phyloP scores from a whole-genome alignment of 1,139 yeast genomes.

The Blastobotrys serpentis region DNA sequence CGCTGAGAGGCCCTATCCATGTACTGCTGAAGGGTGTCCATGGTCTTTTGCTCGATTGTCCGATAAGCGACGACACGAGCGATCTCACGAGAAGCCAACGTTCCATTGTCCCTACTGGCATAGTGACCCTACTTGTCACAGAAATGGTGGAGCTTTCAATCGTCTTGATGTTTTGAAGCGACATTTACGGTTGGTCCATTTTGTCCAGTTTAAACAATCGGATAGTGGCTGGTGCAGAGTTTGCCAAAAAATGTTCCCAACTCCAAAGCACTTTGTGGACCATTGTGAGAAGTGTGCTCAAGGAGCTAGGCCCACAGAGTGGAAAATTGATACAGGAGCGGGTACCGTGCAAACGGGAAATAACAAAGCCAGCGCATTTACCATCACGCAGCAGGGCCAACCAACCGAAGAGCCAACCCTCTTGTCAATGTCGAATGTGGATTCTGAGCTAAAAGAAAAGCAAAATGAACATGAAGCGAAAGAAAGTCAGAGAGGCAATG shows the following conservation, averaged over 20 bases:
- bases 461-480: conserved; percentile 16
- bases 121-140: conserved; percentile 64
- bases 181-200: conserved; percentile 66
- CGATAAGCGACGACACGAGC: conserved; percentile 63
- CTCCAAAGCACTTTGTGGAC: conserved; percentile 58
- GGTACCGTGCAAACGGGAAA: conserved; percentile 7
- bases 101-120: conserved; percentile 73
- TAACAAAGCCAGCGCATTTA: conserved; percentile 8
- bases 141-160: conserved; percentile 70
- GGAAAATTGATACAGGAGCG: conserved; percentile 35
- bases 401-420: conserved; percentile 20
- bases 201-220: conserved; percentile 45
- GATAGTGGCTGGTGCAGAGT: conserved; percentile 67
- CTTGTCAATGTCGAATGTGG: conserved; percentile 24
- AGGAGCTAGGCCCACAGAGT: conserved; percentile 36
- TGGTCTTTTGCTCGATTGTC: conserved; percentile 70
- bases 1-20: conserved; percentile 48
- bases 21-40: conserved; percentile 53
- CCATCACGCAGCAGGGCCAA: conserved; percentile 7
- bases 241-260: conserved; percentile 58
- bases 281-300: conserved; percentile 67
- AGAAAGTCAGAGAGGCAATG: conserved; percentile 14
- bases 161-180: conserved; percentile 69
- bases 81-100: conserved; percentile 62
- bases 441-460: conserved; percentile 22